Evolutionary conservation across 257 asterid genomes (phyloP), one percentile per base, ranked within the genome.

Genomic region (Lavandula angustifolia): DNA sequence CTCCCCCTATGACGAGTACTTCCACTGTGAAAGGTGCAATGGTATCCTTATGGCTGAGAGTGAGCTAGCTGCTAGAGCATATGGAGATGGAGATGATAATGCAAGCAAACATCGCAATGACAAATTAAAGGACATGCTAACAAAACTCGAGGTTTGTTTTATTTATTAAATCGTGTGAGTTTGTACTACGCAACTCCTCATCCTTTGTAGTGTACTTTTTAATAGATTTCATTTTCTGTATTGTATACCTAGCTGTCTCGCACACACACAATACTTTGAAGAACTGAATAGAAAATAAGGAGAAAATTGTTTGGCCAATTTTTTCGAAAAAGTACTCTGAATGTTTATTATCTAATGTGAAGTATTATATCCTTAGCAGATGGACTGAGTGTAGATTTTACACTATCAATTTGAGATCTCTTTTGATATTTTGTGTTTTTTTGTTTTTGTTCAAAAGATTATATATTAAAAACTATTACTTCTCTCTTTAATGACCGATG

Each of bases 51-150:
- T 81, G 55, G 95, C 96, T 58, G 99, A 87, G 77, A 83, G 84
- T 69, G 99, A 82, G 67, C 67, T 87, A 60, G 82, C 89, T 66
- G 77, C 83, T 71, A 89, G 87, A 82, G 96, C 86, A 40, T 6
- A 77, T 70, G 90, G 88, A 72, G 96, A 92, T 77, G 98, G 91
- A 66, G 99, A 89, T 75, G 99, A 92, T 62, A 87, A 92, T 77
- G 97, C 92, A 4, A 85, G 92, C 76, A 92, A 87, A 63, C 85
- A 89, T 49, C 88, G 84, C 42, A 87, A 86, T 17, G 99, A 92
- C 67, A 87, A 84, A 63, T 61, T 89, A 63, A 88, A 87, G 76
- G 84, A 82, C 76, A 81, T 82, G 91, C 94, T 89, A 40, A 47
- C 74, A 64, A 92, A 82, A 71, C 74, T 87, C 94, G 99, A 22